Percentiles rank a stretch among this genome's conserved stretches.
Conservation (phyloP, 2,329 filamentous ascomycete genomes). For the Plenodomus lindquistii region DNA sequence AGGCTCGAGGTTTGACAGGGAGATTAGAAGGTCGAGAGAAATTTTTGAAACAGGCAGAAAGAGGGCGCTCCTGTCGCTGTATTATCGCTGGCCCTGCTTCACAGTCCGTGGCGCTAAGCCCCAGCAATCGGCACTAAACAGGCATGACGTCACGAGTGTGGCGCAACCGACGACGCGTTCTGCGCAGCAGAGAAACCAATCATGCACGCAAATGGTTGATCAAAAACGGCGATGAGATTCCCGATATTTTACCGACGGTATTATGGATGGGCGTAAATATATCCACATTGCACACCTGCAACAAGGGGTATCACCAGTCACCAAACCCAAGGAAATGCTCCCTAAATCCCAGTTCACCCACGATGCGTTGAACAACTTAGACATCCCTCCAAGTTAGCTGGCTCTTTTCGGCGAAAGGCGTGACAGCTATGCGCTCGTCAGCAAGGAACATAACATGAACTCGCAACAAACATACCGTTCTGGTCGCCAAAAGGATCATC, state of each 20-base stretch:
- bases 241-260: too few relatives aligned
- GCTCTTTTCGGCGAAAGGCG: slow-evolving; percentile 46
- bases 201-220: background rate
- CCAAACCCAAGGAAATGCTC: background rate
- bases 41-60: slow-evolving; percentile 7
- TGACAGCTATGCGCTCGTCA: slow-evolving; percentile 52
- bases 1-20: background rate
- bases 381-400: slow-evolving; percentile 48
- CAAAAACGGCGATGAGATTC: too few relatives aligned
- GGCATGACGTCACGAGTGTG: slow-evolving; percentile 31
- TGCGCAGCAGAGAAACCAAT: background rate
- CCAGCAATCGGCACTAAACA: slow-evolving; percentile 12
- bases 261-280: background rate
- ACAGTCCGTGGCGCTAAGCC: slow-evolving; percentile 15
- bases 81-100: slow-evolving; percentile 20
- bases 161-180: slow-evolving; percentile 1
- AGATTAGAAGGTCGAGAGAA: background rate
- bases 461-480: slow-evolving; percentile 55
- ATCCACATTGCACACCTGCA: background rate
- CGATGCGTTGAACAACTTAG: background rate
- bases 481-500: slow-evolving; percentile 85
- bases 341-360: background rate
- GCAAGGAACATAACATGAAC: background rate
- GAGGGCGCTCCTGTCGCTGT: slow-evolving; percentile 14
- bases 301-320: slow-evolving; percentile 6